Base-by-base conservation (phyloP, 2,329 filamentous ascomycete genomes). In the Calonectria naviculata region DNA sequence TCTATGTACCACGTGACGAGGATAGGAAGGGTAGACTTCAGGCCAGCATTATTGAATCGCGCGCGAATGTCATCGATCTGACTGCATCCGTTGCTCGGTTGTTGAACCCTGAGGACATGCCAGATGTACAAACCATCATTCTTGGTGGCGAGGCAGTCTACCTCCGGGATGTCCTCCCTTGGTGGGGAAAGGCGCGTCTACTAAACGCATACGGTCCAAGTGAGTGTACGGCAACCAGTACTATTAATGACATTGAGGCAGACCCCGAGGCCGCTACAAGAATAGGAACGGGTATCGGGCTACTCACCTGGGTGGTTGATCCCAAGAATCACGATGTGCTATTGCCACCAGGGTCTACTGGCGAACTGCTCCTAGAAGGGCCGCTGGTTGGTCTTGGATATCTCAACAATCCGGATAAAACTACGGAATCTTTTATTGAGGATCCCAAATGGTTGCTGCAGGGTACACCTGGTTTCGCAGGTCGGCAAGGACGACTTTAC, bases 391-490 rank as follows among this genome's bases (percentile, higher is more conserved):
- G 36, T 4, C 54, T 66, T 12, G 75, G 75, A 0, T 76, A 76
- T 6, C 61, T 74, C 0, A 6, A 10, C 0, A 64, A 75, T 4
- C 49, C 74, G n/a, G 1, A 41, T 4, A 75, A 71, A 47, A 77
- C 75, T 0, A 31, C 15, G 9, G 66, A 71, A 0, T 49, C 65
- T 2, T 76, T 77, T 58, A 68, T 76, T 3, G 5, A 73, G 0
- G 65, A 86, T 90, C 73, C 93, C 88, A 79, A 83, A 88, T 65
- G 84, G 84, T 38, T 41, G 19, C 8, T 19, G 1, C 36, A 62
- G 9, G n/a, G 86, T 84, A 1, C 2, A 63, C 13, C 44, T 10
- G 0, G 36, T 68, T 2, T 8, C 13, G 10, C 66, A 63, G 0
- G 12, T 64, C 0, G 17, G 9, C 1, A 21, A 58, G 1, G 70